Evolutionary conservation across 2,329 filamentous ascomycete species (phyloP).

Genomic region (Pseudopyrenochaeta lycopersici): DNA sequence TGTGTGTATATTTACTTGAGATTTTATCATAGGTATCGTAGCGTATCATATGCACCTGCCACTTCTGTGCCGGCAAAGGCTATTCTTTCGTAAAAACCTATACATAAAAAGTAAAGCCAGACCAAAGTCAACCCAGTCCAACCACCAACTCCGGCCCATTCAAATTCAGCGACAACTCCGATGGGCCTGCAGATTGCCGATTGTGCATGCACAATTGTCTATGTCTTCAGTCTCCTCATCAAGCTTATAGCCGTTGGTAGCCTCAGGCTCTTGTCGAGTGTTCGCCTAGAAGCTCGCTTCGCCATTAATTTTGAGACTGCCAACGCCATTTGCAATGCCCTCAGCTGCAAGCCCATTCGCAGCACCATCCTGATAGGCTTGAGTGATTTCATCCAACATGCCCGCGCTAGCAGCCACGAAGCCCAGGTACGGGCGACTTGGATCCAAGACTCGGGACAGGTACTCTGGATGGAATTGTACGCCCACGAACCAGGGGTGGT

Average conservation of each 20-base stretch:
- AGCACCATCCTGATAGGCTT: slow-evolving; percentile 33
- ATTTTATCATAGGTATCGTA: neutral
- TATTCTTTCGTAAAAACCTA: too few relatives aligned
- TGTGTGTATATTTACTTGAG: neutral
- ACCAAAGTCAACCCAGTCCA: too few relatives aligned
- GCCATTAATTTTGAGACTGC: slow-evolving; percentile 30
- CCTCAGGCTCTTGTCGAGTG: neutral
- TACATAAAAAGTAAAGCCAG: too few relatives aligned
- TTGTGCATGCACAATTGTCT: too few relatives aligned
- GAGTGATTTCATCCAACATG: slow-evolving; percentile 63
- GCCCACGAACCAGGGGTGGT: slow-evolving; percentile 85
- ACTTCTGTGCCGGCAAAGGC: too few relatives aligned
- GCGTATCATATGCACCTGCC: too few relatives aligned
- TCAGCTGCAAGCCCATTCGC: slow-evolving; percentile 21
- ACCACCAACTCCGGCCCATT: too few relatives aligned
- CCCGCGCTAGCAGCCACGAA: slow-evolving; percentile 83
- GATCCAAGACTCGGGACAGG: slow-evolving; percentile 75
- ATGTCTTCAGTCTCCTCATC: too few relatives aligned
- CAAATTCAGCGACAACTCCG: too few relatives aligned
- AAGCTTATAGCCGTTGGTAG: too few relatives aligned
- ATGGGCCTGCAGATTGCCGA: too few relatives aligned
- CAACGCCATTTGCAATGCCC: slow-evolving; percentile 34
- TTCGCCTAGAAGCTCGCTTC: slow-evolving; percentile 20
- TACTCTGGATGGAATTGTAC: slow-evolving; percentile 94
- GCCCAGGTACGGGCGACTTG: slow-evolving; percentile 80